Base-by-base conservation (phyloP, 2,329 filamentous ascomycete species). In the Neofusicoccum sp. region DNA sequence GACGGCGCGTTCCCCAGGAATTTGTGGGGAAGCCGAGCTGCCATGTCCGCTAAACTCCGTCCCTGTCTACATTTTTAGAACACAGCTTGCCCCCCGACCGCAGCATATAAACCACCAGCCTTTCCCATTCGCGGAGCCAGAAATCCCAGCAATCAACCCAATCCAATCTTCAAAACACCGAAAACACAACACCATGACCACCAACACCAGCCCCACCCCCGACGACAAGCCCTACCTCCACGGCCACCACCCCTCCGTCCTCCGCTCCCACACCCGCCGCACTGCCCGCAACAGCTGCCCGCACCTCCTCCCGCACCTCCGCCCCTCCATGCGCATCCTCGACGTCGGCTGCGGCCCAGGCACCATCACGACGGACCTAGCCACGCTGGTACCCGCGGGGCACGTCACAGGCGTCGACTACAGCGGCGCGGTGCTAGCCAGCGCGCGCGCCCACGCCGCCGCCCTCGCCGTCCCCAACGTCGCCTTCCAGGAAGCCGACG, bases 291-390 rank as follows among this genome's bases (percentile, higher is more conserved):
- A 79, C 69, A 76, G 74, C 20, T 73, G 72, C 63, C 79, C 72
- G 1, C 70, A 75, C 62, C 67, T 75, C 1, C 63, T 75, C 0
- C 71, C 71, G 0, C 70, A 74, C 60, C 68, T 76, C 40, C 62
- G 49, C 54, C 62, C 73, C 58, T 58, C 66, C 11, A 61, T 71
- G 69, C 67, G 72, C 61, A 69, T 81, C 41, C 75, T 81, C 24
- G 79, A 82, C 62, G 75, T 80, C 12, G 80, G 79, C 41, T 76
- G 77, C 41, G 79, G 79, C 1, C 78, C 79, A 3, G 79, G 79
- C n/a, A 80, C 77, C 34, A 81, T 82, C 64, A 76, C 78, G 1
- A 70, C 72, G 7, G 77, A 76, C 6, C 68, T 82, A 7, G 76
- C 78, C 1, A 66, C 72, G 16, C 74, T 74, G 62, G 71, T 79